Percentiles rank a stretch among this genome's conserved stretches.
These are phyloP conservation scores for Teratosphaeria gauchensis DNA, from an alignment of 2,329 filamentous ascomycete genomes.

Conservation along the genomic window DNA sequence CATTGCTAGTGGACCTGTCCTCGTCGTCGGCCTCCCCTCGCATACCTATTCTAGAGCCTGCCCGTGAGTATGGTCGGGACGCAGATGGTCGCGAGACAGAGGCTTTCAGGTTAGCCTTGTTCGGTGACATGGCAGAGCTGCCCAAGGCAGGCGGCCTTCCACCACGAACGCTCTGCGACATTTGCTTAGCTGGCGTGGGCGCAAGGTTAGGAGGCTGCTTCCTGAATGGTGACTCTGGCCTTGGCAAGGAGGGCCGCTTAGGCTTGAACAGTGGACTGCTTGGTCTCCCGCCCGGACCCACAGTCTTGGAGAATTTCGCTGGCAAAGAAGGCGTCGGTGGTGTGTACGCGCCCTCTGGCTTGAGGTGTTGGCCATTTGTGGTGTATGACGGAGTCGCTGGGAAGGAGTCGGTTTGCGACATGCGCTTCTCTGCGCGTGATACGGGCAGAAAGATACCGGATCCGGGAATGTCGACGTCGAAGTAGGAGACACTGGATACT, in stretches of 20 bases:
- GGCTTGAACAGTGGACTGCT: constrained; percentile 62
- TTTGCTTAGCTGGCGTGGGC: constrained; percentile 48
- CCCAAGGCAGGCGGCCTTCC: constrained; percentile 37
- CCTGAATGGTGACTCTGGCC: constrained; percentile 71
- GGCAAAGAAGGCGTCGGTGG: constrained; percentile 38
- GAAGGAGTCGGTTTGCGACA: constrained; percentile 48
- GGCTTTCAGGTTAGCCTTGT: constrained; percentile 18
- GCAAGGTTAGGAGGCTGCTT: constrained; percentile 52
- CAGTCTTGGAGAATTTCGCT: constrained; percentile 81
- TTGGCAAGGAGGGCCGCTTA: constrained; percentile 67
- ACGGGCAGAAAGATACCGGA: constrained; percentile 90
- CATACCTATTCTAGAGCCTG: constrained; percentile 36
- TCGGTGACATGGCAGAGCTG: constrained; percentile 13
- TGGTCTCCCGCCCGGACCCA: constrained; percentile 58
- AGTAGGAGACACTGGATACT: constrained; percentile 54
- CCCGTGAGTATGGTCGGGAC: constrained; percentile 38
- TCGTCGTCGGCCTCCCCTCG: constrained; percentile 31
- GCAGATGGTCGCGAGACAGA: constrained; percentile 46
- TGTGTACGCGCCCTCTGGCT: constrained; percentile 32
- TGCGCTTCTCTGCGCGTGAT: constrained; percentile 64
- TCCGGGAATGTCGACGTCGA: constrained; percentile 65
- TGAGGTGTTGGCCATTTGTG: constrained; percentile 23
- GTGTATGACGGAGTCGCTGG: constrained; percentile 59
- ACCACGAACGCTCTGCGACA: constrained; percentile 41
- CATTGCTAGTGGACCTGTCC: constrained; percentile 32